A percentile compares a stretch with the other conserved stretches of the same genome.
Conservation (phyloP, 306 rosid species). For the Casuarina glauca region DNA sequence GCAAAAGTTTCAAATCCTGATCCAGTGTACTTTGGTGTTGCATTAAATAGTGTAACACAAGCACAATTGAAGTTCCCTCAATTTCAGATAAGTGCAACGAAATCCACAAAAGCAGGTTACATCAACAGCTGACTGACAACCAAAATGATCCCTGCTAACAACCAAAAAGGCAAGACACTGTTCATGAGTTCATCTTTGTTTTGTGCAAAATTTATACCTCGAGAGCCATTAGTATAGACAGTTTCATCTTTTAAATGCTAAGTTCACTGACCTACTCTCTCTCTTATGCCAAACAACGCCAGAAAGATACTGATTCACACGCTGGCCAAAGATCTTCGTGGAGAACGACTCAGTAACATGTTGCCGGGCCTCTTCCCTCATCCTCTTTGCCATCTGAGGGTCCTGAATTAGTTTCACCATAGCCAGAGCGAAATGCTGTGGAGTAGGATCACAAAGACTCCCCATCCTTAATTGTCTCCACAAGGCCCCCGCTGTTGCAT, state of each 20-base stretch:
- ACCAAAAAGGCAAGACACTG: neutral
- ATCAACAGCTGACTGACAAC: too few species aligned
- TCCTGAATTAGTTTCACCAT: constrained; percentile 64
- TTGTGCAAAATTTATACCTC: neutral
- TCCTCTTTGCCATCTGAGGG: constrained; percentile 52
- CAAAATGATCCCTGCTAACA: neutral
- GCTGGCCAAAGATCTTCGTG: constrained; percentile 63
- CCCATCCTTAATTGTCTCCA: constrained; percentile 71
- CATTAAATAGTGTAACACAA: too few species aligned
- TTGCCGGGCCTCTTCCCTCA: constrained; percentile 76
- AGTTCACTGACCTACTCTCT: constrained; percentile 42
- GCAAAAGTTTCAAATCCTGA: too few species aligned
- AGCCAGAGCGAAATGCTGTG: constrained; percentile 62
- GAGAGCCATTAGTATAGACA: neutral
- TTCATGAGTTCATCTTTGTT: constrained; percentile 4
- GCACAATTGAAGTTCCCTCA: too few species aligned
- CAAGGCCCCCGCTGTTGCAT: constrained; percentile 89
- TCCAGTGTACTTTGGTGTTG: too few species aligned
- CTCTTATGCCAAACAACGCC: constrained; percentile 50
- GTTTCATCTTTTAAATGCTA: neutral
- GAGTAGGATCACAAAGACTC: constrained; percentile 64
- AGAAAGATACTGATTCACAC: constrained; percentile 56
- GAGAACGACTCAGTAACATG: constrained; percentile 80
- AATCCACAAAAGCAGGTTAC: too few species aligned
- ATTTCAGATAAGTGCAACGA: too few species aligned